A percentile compares a stretch with the other conserved stretches of the same genome.
These are phyloP conservation scores for Protea cynaroides DNA, from an alignment of 164 flowering plant genomes.

Conservation along the genomic window DNA sequence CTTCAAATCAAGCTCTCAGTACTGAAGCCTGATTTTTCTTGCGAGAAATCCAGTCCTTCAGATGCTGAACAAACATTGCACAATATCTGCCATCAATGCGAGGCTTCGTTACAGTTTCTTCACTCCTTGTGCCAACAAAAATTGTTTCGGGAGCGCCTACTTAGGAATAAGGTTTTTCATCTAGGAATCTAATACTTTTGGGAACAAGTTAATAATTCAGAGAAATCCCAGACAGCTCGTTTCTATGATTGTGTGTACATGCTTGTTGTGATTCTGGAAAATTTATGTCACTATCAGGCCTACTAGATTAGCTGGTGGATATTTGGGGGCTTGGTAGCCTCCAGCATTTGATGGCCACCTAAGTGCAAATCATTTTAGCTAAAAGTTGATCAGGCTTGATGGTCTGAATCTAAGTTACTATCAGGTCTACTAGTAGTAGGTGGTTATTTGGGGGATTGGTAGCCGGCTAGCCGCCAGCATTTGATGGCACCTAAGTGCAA, in stretches of 20 bases:
- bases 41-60: slow-evolving; percentile 19
- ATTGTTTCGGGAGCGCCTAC: slow-evolving; percentile 72
- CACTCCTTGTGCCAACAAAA: slow-evolving; percentile 79
- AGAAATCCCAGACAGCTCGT: background rate
- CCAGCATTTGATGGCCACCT: no score
- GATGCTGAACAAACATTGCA: slow-evolving; percentile 37
- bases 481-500: background rate
- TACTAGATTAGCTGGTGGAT: background rate
- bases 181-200: background rate
- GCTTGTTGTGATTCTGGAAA: no score
- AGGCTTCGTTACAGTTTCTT: slow-evolving; percentile 84
- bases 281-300: no score
- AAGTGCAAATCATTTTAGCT: background rate
- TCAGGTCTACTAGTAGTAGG: background rate
- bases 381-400: background rate
- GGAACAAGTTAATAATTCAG: background rate
- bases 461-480: background rate
- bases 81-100: slow-evolving; percentile 77
- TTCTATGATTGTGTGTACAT: background rate
- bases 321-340: no score
- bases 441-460: no score
- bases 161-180: slow-evolving; percentile 67
- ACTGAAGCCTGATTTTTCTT: slow-evolving; percentile 21
- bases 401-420: background rate
- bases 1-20: slow-evolving; percentile 50